Evolutionary conservation across 192 early-diverging fungal genomes (phyloP), one percentile per base, ranked within the genome.

Genomic region (Glomus cerebriforme): DNA sequence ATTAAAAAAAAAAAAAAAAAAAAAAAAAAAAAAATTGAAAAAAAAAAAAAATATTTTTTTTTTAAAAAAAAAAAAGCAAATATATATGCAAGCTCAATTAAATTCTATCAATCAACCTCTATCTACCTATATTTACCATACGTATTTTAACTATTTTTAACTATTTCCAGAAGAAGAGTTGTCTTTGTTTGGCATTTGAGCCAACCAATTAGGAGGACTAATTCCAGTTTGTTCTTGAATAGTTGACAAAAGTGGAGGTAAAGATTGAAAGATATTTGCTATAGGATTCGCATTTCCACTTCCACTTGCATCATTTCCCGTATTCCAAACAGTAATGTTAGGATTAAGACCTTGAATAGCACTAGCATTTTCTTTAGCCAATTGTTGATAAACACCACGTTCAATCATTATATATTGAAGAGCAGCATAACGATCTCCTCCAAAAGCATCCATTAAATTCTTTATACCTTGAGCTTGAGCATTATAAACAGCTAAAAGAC

Each of bases 381-480:
- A 78, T 6, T 87, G 86, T 47, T 83, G 79, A 74, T 80, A 88
- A 70, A 85, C 66, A 64, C 88, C 88, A 31, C 80, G 64, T 47
- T 88, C 88, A 69, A 88, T 62, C 87, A 88, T 88, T 43, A 89
- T 34, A 72, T 88, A 89, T 59, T 88, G 86, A 19, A 89, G 75
- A 43, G 77, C 79, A 29, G 85, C 79, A 58, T 7, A 32, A 62
- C 29, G 37, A 68, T 87, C 80, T 8, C 82, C 77, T 29, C 74
- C 76, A 58, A 89, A 85, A 12, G 83, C 75, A 5, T 68, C 60
- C 8, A 73, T 45, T 24, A 85, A n/a, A 9, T 47, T 32, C 19
- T 59, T 62, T 19, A 89, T 24, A 84, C 86, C 86, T 37, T 85
- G 67, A 59, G 87, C 87, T 63, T 89, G 86, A 29, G 85, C 87